These are phyloP conservation scores for Pezicula rhizophila DNA, from an alignment of 2,329 filamentous ascomycete genomes.

Conservation along the genomic window DNA sequence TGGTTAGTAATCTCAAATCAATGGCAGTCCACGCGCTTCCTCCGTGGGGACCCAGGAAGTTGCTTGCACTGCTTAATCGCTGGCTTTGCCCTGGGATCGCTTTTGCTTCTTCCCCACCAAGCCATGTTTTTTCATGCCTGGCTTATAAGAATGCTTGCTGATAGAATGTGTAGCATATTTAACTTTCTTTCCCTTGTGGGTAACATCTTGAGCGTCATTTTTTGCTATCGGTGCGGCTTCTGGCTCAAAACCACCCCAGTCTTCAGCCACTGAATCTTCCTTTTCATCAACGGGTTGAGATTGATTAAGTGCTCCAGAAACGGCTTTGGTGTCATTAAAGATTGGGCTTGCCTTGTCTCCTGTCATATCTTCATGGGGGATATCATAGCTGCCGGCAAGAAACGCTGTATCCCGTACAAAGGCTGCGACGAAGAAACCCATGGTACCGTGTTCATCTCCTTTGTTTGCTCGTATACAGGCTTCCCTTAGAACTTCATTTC, in stretches of 20 bases:
- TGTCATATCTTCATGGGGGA: conserved; percentile 40
- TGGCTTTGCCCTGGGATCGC: conserved; percentile 16
- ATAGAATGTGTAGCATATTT: conserved; percentile 6
- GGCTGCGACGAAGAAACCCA: conserved; percentile 92
- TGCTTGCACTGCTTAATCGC: neutral
- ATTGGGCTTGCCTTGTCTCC: conserved; percentile 40
- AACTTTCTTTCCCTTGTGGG: conserved; percentile 14
- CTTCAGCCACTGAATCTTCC: conserved; percentile 1
- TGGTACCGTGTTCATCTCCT: conserved; percentile 74
- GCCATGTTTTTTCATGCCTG: conserved; percentile 7
- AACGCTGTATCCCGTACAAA: conserved; percentile 52
- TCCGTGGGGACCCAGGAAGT: neutral
- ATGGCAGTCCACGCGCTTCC: neutral
- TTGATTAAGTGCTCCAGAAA: conserved; percentile 20
- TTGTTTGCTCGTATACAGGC: conserved; percentile 79
- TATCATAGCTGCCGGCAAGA: conserved; percentile 5
- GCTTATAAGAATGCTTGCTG: conserved; percentile 8
- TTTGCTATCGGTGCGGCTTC: neutral
- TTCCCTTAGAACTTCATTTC: conserved; percentile 53
- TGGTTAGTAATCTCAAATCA: no score
- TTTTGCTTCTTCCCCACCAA: conserved; percentile 13
- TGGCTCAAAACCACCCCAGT: conserved; percentile 7
- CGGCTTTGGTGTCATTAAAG: conserved; percentile 10
- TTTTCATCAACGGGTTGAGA: neutral
- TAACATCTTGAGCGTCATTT: conserved; percentile 1